phyloP scores from a whole-genome alignment of 108 stramenopile genomes.

The Stephanodiscus minutulus region DNA sequence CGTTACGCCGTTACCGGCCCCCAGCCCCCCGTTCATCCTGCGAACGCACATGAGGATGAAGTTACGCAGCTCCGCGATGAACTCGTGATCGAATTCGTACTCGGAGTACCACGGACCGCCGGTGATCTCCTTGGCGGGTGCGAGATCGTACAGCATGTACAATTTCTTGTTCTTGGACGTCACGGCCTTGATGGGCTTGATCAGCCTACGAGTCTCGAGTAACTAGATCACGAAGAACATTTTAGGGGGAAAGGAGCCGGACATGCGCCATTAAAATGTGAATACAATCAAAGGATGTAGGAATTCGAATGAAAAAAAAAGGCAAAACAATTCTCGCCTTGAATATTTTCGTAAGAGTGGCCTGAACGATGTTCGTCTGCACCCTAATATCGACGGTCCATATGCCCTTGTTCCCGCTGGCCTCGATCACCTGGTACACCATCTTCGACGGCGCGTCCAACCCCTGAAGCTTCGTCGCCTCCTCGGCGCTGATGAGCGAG shows the following conservation, averaged over 20 bases:
- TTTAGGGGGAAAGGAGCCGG: no score
- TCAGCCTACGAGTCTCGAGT: conserved; percentile 86
- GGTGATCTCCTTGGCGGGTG: conserved; percentile 94
- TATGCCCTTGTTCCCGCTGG: conserved; percentile 92
- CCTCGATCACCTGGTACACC: conserved; percentile 94
- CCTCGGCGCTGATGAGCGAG: conserved; percentile 61
- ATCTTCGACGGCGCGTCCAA: conserved; percentile 77
- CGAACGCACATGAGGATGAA: conserved; percentile 78
- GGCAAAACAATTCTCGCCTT: conserved; percentile 45
- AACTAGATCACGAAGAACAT: no score
- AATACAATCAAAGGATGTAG: no score
- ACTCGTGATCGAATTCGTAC: conserved; percentile 97
- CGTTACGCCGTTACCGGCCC: conserved; percentile 67
- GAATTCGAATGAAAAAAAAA: neutral
- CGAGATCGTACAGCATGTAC: conserved; percentile 95
- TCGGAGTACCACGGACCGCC: conserved; percentile 98
- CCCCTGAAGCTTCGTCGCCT: conserved; percentile 77
- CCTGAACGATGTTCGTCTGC: conserved; percentile 89
- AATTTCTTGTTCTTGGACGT: conserved; percentile 96
- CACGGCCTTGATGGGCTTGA: conserved; percentile 96
- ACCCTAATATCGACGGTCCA: conserved; percentile 96
- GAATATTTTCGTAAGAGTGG: conserved; percentile 92
- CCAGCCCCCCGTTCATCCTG: conserved; percentile 63
- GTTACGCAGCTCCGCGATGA: conserved; percentile 88
- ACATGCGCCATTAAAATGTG: no score